phyloP scores from a whole-genome alignment of 805 yeast species.

The Jamesozyma hellenica region DNA sequence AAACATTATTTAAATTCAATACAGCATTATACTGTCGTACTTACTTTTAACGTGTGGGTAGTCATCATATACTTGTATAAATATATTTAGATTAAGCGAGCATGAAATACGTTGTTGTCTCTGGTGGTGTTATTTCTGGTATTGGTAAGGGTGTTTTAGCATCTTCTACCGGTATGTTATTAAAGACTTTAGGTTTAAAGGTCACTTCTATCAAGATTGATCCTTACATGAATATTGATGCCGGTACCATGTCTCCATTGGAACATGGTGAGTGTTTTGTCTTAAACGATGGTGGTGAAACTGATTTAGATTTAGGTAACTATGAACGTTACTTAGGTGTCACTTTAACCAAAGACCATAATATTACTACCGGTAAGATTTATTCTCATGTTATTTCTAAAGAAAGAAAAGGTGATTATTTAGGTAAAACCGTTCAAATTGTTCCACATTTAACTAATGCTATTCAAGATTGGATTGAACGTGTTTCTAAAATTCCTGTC shows the following conservation, averaged over 20 bases:
- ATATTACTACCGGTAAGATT: constrained; percentile 96
- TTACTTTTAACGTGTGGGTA: neutral
- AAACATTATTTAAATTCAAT: neutral
- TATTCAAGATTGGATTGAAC: constrained; percentile 97
- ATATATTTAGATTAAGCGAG: neutral
- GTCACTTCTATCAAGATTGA: constrained; percentile 97
- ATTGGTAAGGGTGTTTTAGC: constrained; percentile 98
- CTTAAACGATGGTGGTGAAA: constrained; percentile 97
- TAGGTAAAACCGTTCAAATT: constrained; percentile 98
- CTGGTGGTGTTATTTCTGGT: constrained; percentile 99
- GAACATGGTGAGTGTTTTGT: constrained; percentile 99
- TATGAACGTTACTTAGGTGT: constrained; percentile 94
- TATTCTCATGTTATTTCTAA: constrained; percentile 87
- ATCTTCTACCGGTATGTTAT: constrained; percentile 88
- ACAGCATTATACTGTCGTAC: constrained; percentile 3
- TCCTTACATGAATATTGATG: constrained; percentile 98
- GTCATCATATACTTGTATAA: neutral
- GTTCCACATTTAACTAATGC: constrained; percentile 97
- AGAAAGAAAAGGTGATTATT: constrained; percentile 93
- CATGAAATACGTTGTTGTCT: constrained; percentile 96
- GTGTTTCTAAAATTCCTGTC: constrained; percentile 84
- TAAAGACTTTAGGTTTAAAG: constrained; percentile 87
- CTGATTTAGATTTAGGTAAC: constrained; percentile 94
- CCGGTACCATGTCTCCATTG: constrained; percentile 98
- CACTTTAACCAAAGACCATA: constrained; percentile 87